Conservation (phyloP, 352 stramenopile genomes). For the Ophiocytium majus region DNA sequence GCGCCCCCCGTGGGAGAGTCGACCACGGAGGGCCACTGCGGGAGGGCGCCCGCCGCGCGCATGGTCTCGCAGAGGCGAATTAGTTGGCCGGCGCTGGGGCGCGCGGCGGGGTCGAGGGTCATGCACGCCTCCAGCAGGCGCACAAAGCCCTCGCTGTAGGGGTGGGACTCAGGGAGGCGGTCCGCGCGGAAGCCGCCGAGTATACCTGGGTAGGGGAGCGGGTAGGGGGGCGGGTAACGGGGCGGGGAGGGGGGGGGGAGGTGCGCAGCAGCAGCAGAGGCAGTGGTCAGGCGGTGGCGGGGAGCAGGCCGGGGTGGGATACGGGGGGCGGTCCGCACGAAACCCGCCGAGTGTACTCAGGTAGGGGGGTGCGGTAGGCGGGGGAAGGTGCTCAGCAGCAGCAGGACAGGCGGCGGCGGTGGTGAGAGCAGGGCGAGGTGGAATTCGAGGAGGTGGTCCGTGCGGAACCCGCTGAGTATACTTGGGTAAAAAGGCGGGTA, state of each 20-base stretch:
- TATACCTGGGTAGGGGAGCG: constrained; percentile 15
- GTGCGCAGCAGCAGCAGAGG: too few species aligned
- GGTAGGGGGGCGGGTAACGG: too few species aligned
- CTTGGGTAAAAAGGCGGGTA: too few species aligned
- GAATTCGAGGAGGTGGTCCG: constrained; percentile 18
- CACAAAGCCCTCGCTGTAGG: constrained; percentile 36
- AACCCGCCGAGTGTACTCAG: neutral
- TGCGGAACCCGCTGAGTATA: neutral
- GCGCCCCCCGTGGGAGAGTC: neutral
- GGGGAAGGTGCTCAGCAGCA: too few species aligned
- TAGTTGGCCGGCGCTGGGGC: constrained; percentile 37
- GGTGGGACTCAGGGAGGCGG: constrained; percentile 26
- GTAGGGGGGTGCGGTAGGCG: too few species aligned
- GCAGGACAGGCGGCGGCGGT: too few species aligned
- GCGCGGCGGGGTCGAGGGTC: constrained; percentile 27
- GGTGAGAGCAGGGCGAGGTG: constrained; percentile 6
- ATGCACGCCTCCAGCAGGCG: constrained; percentile 39
- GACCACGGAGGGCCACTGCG: neutral
- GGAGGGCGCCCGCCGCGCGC: neutral
- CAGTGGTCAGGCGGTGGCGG: too few species aligned
- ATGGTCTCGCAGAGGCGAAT: neutral
- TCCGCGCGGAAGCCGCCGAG: neutral
- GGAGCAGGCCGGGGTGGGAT: constrained; percentile 14
- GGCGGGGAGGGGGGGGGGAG: too few species aligned
- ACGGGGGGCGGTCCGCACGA: constrained; percentile 11